phyloP scores from a whole-genome alignment of 345 rosid genomes.

The Isatis tinctoria region DNA sequence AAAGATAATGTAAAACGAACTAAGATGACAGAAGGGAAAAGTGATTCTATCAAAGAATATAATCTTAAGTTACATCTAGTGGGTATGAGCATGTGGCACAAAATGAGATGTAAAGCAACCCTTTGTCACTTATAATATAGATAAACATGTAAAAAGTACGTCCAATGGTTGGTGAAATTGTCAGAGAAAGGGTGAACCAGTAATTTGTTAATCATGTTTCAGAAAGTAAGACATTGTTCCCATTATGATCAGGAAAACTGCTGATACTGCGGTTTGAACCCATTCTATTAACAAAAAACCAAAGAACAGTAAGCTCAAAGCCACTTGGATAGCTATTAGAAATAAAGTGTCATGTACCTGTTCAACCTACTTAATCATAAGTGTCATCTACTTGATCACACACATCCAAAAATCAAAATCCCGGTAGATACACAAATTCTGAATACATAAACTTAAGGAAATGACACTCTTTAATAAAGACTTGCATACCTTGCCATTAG shows the following conservation, averaged over 20 bases:
- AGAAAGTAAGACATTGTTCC: neutral
- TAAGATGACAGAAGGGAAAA: neutral
- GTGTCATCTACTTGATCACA: no score
- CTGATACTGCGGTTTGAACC: no score
- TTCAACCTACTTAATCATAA: constrained; percentile 4
- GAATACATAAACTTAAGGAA: neutral
- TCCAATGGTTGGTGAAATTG: neutral
- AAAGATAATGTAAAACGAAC: neutral
- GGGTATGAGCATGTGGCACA: no score
- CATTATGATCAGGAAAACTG: neutral
- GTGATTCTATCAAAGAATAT: constrained; percentile 1
- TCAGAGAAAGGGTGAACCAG: neutral
- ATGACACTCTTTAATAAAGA: neutral
- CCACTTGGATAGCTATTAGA: neutral
- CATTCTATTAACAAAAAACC: no score
- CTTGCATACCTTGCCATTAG: constrained; percentile 78
- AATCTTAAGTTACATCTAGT: neutral
- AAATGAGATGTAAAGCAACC: no score
- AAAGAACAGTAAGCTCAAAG: neutral
- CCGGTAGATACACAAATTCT: neutral
- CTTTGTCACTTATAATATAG: no score
- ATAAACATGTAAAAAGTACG: neutral
- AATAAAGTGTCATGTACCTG: neutral
- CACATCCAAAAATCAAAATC: neutral
- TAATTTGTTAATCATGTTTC: no score